phyloP scores from a whole-genome alignment of 73 alveolate species.

The Symbiodinium natans region DNA sequence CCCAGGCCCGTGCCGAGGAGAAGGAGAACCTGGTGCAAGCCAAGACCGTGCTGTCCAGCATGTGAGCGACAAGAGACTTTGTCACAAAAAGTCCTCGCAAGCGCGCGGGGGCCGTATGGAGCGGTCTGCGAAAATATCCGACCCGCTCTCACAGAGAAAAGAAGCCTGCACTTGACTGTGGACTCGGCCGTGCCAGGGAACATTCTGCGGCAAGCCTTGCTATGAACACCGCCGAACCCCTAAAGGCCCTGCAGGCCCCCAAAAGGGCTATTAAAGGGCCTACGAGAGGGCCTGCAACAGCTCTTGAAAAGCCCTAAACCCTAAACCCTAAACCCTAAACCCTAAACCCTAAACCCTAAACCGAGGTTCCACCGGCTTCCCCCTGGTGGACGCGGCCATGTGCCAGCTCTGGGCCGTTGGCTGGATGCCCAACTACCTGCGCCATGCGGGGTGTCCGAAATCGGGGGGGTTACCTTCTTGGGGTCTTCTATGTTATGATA shows the following conservation, averaged over 20 bases:
- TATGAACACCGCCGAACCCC: too few species aligned
- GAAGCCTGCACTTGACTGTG: not conserved
- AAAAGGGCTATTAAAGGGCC: too few species aligned
- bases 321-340: too few species aligned
- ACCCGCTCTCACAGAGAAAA: too few species aligned
- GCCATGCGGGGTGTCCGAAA: not conserved
- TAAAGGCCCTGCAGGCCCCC: too few species aligned
- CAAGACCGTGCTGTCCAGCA: conserved; percentile 72
- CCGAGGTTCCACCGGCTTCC: conserved; percentile 96
- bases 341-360: too few species aligned
- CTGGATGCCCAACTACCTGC: conserved; percentile 90
- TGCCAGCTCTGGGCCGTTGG: conserved; percentile 92
- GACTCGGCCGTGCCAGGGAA: too few species aligned
- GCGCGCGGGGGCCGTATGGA: not conserved
- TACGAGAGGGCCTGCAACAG: too few species aligned
- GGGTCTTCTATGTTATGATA: too few species aligned
- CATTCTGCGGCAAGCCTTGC: too few species aligned
- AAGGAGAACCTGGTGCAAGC: conserved; percentile 71
- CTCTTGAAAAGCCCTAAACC: too few species aligned
- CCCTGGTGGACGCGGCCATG: conserved; percentile 96
- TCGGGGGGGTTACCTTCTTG: too few species aligned
- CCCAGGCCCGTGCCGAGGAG: conserved; percentile 47
- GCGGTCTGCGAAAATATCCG: not conserved
- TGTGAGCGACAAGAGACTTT: not conserved
- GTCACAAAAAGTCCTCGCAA: not conserved